Evolutionary conservation across 495 filamentous ascomycete genomes (phyloP), one percentile per base, ranked within the genome.

Genomic region (Penicillium robsamsonii): DNA sequence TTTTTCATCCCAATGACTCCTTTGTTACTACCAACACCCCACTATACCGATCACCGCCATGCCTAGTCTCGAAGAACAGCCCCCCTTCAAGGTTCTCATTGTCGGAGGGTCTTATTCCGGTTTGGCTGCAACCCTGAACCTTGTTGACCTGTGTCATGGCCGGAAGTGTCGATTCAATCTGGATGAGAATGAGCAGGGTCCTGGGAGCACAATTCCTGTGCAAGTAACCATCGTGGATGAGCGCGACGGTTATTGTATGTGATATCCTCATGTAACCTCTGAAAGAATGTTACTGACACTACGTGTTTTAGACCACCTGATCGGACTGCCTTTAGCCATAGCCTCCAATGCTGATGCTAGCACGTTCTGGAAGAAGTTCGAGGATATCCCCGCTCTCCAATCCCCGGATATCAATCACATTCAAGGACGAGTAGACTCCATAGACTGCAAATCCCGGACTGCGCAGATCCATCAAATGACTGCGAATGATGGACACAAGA

Each of bases 191-290:
- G 50, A 55, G 9, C 31, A 53, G 11, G 42, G n/a, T 7, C 50
- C 67, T 22, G 59, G 54, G 18, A 58, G 65, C 24, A 70, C 76
- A 17, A 63, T 73, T 6, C 55, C 84, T 17, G 71, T 50, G 5
- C 48, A 83, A 31, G 77, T 86, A 44, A 85, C 81, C 15, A 75
- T 87, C 20, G 75, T 85, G 10, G 83, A 87, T 55, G 81, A 85
- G 58, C 70, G 80, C 24, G 84, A 87, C 70, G 84, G 84, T 20
- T 85, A 76, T 63, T 85, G 82, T 85, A 56, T 60, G 64, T 75
- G 6, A 13, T 25, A 18, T 41, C 13, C 0, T 63, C 12, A 46
- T 15, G 45, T 30, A 13, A 24, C 12, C 48, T 12, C 9, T 9
- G 13, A 17, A 27, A 46, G 24, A 2, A 25, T 7, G 18, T 37